Conservation (phyloP, 2,329 filamentous ascomycete genomes). For the Alternaria metachromatica region DNA sequence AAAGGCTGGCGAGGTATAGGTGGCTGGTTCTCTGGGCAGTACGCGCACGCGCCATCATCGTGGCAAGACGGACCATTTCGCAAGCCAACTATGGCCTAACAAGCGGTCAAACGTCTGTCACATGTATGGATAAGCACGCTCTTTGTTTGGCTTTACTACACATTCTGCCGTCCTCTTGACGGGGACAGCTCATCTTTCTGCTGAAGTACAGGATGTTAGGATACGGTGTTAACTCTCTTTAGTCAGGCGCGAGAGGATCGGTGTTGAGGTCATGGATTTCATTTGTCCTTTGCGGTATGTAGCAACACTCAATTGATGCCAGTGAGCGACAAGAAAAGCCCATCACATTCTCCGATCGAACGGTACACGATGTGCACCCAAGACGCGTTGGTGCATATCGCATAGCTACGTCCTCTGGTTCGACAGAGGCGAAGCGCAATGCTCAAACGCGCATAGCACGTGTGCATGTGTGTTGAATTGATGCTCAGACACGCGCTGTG, state of each 20-base stretch:
- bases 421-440: not conserved
- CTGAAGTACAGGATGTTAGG: slow-evolving; percentile 17
- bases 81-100: not conserved
- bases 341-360: not conserved
- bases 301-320: slow-evolving; percentile 26
- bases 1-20: slow-evolving; percentile 54
- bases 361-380: not conserved
- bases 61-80: not conserved
- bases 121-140: slow-evolving; percentile 18
- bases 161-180: slow-evolving; percentile 14
- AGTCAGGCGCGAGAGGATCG: slow-evolving; percentile 32
- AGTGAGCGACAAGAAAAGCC: slow-evolving; percentile 5
- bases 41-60: slow-evolving; percentile 4
- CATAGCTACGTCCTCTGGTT: not conserved
- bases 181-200: slow-evolving; percentile 12
- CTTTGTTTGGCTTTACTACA: slow-evolving; percentile 27
- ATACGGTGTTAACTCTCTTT: slow-evolving; percentile 31
- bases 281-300: slow-evolving; percentile 33
- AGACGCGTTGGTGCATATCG: not conserved
- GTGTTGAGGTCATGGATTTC: slow-evolving; percentile 32
- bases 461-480: not conserved
- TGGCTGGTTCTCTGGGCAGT: not conserved
- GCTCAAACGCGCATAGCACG: not conserved
- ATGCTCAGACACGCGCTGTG: not conserved
- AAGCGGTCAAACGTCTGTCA: not conserved